Conservation (phyloP, 257 asterid species). For the Solanum arcanum region DNA sequence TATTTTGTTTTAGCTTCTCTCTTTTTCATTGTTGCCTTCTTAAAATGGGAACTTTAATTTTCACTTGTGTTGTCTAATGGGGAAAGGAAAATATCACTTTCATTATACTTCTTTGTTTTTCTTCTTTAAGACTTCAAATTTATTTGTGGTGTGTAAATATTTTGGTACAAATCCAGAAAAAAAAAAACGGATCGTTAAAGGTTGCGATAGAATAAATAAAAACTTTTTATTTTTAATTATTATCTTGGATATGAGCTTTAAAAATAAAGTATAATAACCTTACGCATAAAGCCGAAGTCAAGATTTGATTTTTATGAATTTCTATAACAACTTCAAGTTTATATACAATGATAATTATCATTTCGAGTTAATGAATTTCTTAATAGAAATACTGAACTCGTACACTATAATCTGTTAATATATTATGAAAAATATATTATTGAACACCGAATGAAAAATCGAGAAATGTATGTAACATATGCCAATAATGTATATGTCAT, state of each 20-base stretch:
- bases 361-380: not conserved
- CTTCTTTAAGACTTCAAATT: not conserved
- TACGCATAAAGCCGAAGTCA: accelerated
- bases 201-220: not conserved
- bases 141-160: not conserved
- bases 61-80: not conserved
- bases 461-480: not conserved
- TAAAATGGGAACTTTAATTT: not conserved
- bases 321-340: not conserved
- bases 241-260: not conserved
- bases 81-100: not conserved
- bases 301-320: not conserved
- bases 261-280: not conserved
- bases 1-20: not conserved
- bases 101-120: not conserved
- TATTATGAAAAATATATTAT: not conserved
- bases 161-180: not conserved
- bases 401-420: not conserved
- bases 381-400: not conserved
- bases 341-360: not conserved
- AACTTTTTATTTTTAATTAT: not conserved
- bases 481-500: not conserved
- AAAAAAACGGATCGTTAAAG: not conserved
- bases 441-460: not conserved
- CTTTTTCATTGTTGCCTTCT: not conserved